A percentile compares a stretch with the other conserved stretches of the same genome.
phyloP scores from a whole-genome alignment of 768 basidiomycete species.

The Kwoniella mangroviensis region DNA sequence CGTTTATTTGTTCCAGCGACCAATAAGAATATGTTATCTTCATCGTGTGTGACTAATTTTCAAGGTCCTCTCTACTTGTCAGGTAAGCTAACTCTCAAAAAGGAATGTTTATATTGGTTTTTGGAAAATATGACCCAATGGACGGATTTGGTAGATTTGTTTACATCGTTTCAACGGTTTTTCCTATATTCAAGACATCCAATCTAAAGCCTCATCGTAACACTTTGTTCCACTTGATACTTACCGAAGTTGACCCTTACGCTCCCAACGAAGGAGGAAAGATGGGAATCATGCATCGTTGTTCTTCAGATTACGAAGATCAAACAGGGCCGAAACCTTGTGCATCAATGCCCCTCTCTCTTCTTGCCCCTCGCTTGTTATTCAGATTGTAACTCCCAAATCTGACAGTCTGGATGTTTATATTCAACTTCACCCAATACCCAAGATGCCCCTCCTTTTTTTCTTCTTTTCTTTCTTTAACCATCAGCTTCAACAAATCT shows the following conservation, averaged over 20 bases:
- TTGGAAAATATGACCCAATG: not conserved
- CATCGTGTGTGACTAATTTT: not conserved
- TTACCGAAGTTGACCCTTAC: not conserved
- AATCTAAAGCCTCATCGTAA: slow-evolving; percentile 10
- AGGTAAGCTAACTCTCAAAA: not conserved
- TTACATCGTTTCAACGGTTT: not conserved
- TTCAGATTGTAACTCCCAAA: not conserved
- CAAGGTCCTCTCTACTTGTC: not conserved
- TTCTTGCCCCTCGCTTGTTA: not conserved
- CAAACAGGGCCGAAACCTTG: slow-evolving; percentile 17
- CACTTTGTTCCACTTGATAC: slow-evolving; percentile 14
- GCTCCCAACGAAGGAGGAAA: slow-evolving; percentile 7
- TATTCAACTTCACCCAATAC: not conserved
- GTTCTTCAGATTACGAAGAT: not conserved
- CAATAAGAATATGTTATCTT: not conserved
- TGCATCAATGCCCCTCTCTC: not conserved
- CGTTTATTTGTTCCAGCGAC: not conserved
- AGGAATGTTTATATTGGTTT: slow-evolving; percentile 6
- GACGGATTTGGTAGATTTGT: slow-evolving; percentile 18
- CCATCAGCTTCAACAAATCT: not conserved
- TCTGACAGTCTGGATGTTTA: not conserved
- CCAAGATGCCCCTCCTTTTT: not conserved
- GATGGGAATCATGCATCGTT: not conserved
- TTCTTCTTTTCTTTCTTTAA: not conserved
- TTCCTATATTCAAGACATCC: not conserved